Conservation (phyloP, 2,329 filamentous ascomycete species). For the Beauveria scarabaeidicola region DNA sequence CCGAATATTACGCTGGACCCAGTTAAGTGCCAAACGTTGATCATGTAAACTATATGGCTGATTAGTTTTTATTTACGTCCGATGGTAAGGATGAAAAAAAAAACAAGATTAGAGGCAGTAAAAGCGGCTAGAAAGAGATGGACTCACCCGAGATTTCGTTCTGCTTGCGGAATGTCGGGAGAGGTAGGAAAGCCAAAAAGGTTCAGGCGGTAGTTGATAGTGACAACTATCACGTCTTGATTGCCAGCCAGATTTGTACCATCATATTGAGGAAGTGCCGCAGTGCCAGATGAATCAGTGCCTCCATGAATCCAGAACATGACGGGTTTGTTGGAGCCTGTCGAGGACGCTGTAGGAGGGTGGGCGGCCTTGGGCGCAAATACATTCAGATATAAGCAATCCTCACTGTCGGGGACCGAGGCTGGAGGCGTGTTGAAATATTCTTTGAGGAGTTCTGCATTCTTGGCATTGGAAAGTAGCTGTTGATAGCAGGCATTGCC, state of each 20-base stretch:
- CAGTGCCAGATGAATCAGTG: slow-evolving; percentile 27
- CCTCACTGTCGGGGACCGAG: slow-evolving; percentile 21
- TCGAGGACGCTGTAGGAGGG: not conserved
- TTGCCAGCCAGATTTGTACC: slow-evolving; percentile 31
- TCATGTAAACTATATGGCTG: slow-evolving; percentile 26
- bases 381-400: slow-evolving; percentile 28
- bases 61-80: not conserved
- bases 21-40: slow-evolving; percentile 48
- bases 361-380: slow-evolving; percentile 18
- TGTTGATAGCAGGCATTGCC: slow-evolving; percentile 17
- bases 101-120: not conserved
- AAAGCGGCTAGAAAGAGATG: not conserved
- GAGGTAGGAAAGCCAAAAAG: slow-evolving; percentile 33
- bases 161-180: slow-evolving; percentile 14
- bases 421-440: slow-evolving; percentile 18
- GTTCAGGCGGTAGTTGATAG: slow-evolving; percentile 36
- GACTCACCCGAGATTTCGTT: slow-evolving; percentile 19
- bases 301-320: slow-evolving; percentile 38
- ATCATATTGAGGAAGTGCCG: slow-evolving; percentile 29
- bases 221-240: slow-evolving; percentile 38
- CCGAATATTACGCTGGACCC: slow-evolving; percentile 53
- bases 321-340: slow-evolving; percentile 26
- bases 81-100: not conserved
- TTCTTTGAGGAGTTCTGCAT: slow-evolving; percentile 1
- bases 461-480: not conserved